These are phyloP conservation scores for Aspergillus biplanus DNA, from an alignment of 495 filamentous ascomycete species.

Conservation along the genomic window DNA sequence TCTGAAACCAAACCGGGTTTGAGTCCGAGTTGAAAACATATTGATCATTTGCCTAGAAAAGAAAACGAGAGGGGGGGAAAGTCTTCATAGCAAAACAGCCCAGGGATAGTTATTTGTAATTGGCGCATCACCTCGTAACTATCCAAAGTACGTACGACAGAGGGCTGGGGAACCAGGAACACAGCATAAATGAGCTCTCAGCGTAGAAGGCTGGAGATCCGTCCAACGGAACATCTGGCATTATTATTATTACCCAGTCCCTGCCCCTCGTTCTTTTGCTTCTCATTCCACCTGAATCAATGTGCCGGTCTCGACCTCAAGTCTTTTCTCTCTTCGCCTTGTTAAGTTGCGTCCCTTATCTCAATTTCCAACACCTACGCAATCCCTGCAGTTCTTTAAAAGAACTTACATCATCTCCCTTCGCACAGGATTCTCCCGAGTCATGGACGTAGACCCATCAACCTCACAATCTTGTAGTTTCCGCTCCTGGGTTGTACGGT, in stretches of 20 bases:
- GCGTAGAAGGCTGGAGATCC: background rate
- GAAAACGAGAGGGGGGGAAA: no score
- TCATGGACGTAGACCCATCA: background rate
- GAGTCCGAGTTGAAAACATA: constrained; percentile 1
- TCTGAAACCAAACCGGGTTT: constrained; percentile 5
- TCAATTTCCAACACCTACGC: background rate
- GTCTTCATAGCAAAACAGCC: background rate
- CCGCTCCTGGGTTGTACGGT: background rate
- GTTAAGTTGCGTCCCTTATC: background rate
- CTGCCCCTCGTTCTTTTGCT: background rate
- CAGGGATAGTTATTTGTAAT: background rate
- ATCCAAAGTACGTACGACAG: background rate
- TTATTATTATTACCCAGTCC: background rate
- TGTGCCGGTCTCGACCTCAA: background rate
- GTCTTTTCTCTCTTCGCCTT: background rate
- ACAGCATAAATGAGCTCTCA: background rate
- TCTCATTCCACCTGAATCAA: background rate
- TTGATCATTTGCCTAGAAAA: background rate
- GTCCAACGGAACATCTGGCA: background rate
- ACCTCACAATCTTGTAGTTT: background rate
- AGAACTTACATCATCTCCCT: background rate
- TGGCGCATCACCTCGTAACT: background rate
- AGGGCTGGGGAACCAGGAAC: background rate
- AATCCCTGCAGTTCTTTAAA: background rate
- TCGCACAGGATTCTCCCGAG: constrained; percentile 1